Percentiles rank a stretch among this genome's conserved stretches.
Evolutionary conservation across 2,329 filamentous ascomycete species (phyloP).

Genomic region (Venturiaceae sp.): DNA sequence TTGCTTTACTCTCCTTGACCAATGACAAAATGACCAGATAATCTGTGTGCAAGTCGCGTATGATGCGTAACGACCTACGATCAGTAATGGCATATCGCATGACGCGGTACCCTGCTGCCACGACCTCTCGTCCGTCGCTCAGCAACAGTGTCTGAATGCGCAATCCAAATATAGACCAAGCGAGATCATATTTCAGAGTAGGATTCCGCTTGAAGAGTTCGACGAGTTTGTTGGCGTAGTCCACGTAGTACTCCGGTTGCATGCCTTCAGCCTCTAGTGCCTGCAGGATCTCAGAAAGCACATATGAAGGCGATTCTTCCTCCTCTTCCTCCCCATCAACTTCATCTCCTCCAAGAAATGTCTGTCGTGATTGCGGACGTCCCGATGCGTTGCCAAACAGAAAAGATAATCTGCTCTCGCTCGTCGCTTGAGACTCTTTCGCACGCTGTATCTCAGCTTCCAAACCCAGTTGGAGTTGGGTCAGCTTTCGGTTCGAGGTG

Average conservation of each 20-base stretch:
- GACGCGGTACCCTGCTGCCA: conserved; percentile 87
- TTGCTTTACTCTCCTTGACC: conserved; percentile 93
- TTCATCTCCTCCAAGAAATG: conserved; percentile 19
- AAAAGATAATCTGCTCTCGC: conserved; percentile 43
- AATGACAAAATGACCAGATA: conserved; percentile 85
- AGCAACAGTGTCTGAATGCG: conserved; percentile 93
- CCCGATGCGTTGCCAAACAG: conserved; percentile 48
- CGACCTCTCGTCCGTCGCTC: conserved; percentile 90
- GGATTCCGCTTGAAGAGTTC: conserved; percentile 91
- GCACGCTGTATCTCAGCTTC: conserved; percentile 51
- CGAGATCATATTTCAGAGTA: conserved; percentile 90
- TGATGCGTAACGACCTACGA: conserved; percentile 76
- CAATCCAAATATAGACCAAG: conserved; percentile 89
- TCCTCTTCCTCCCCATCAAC: conserved; percentile 51
- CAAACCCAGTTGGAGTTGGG: conserved; percentile 47
- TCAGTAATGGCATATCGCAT: conserved; percentile 93
- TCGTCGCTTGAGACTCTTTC: conserved; percentile 42
- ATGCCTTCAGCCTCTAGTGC: conserved; percentile 81
- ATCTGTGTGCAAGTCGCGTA: conserved; percentile 81
- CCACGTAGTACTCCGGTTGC: conserved; percentile 90
- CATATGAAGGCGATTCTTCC: conserved; percentile 82
- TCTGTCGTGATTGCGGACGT: conserved; percentile 10
- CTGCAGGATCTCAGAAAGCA: conserved; percentile 81
- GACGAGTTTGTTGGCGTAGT: conserved; percentile 84
- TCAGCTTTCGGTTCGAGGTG: conserved; percentile 68